A percentile compares a stretch with the other conserved stretches of the same genome.
Conservation (phyloP, 257 asterid species). For the Paraleonurus japonicus region DNA sequence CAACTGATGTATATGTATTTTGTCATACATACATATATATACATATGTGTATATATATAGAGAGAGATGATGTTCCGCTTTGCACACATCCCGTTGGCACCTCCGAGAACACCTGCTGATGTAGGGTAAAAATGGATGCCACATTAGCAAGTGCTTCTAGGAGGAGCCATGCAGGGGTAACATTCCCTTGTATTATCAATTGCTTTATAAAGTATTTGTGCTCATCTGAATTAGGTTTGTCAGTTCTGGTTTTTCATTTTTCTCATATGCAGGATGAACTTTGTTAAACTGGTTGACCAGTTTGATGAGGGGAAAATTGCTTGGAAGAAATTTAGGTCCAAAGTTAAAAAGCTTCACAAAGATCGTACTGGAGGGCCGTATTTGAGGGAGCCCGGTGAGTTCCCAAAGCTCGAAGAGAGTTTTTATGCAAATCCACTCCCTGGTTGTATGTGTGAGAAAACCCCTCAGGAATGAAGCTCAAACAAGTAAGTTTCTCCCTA, state of each 20-base stretch:
- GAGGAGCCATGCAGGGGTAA: not conserved
- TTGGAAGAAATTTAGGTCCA: slow-evolving; percentile 80
- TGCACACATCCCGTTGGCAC: not conserved
- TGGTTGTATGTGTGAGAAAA: slow-evolving; percentile 81
- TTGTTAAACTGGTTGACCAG: slow-evolving; percentile 79
- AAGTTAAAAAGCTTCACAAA: slow-evolving; percentile 70
- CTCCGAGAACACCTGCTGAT: not conserved
- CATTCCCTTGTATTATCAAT: not conserved
- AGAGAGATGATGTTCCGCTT: not conserved
- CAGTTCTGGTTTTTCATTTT: slow-evolving; percentile 12
- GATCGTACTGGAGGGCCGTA: slow-evolving; percentile 85
- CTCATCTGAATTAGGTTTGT: not conserved
- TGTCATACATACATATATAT: no score
- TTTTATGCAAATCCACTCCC: slow-evolving; percentile 92
- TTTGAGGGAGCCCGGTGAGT: slow-evolving; percentile 73
- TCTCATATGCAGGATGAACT: slow-evolving; percentile 57
- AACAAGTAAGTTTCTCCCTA: slow-evolving; percentile 13
- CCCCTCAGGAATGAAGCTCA: slow-evolving; percentile 33
- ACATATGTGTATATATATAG: no score
- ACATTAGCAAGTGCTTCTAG: not conserved
- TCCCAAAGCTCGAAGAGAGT: slow-evolving; percentile 92
- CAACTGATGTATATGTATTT: no score
- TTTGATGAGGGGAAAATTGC: slow-evolving; percentile 65
- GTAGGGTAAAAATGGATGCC: not conserved
- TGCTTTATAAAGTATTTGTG: not conserved